phyloP scores from a whole-genome alignment of 345 rosid genomes.

The Aquilaria sinensis region DNA sequence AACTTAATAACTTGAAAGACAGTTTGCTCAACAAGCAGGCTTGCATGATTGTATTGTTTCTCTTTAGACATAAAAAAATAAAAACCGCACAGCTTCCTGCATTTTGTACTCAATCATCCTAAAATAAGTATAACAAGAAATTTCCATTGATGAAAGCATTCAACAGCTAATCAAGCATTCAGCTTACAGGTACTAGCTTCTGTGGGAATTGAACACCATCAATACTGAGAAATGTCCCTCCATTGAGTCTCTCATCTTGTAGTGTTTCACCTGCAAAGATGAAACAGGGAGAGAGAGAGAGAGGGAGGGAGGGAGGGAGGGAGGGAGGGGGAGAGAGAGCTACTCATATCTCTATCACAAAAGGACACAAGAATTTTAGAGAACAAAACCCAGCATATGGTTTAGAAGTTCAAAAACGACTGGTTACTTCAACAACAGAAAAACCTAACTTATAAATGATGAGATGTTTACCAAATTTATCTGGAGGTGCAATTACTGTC shows the following conservation, averaged over 20 bases:
- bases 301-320: no score
- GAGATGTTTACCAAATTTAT: conserved; percentile 73
- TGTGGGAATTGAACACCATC: conserved; percentile 87
- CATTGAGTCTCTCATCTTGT: conserved; percentile 78
- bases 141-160: conserved; percentile 6
- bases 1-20: not conserved
- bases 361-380: conserved; percentile 10
- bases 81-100: no score
- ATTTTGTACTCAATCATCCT: not conserved
- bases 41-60: not conserved
- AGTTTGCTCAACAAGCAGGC: conserved; percentile 1
- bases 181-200: conserved; percentile 82
- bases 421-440: not conserved
- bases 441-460: not conserved
- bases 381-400: conserved; percentile 6
- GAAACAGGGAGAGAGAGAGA: not conserved
- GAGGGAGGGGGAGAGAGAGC: no score
- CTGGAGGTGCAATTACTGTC: conserved; percentile 96
- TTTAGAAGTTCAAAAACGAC: not conserved
- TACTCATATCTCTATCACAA: not conserved
- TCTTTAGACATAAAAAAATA: no score
- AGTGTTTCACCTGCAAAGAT: conserved; percentile 69
- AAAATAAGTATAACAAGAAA: conserved; percentile 11
- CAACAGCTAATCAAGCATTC: not conserved
- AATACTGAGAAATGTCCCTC: conserved; percentile 71